Conservation (phyloP, 2,329 filamentous ascomycete genomes). For the Sordariomycetes sp. region DNA sequence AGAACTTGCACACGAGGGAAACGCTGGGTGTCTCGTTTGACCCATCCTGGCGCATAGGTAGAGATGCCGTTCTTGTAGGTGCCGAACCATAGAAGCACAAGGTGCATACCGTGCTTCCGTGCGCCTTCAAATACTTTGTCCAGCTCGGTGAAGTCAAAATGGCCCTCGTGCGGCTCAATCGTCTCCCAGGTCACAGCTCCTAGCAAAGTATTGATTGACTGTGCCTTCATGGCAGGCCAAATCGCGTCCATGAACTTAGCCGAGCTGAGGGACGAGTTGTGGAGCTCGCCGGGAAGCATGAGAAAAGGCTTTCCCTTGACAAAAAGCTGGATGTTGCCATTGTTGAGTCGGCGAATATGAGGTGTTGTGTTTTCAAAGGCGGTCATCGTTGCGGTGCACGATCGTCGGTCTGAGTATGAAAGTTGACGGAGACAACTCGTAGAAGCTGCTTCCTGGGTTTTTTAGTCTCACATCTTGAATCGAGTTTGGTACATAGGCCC, state of each 20-base stretch:
- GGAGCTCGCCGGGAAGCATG: slow-evolving; percentile 22
- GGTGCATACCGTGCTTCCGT: slow-evolving; percentile 18
- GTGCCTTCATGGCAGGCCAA: slow-evolving; percentile 17
- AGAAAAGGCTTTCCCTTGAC: slow-evolving; percentile 27
- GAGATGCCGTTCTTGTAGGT: slow-evolving; percentile 27
- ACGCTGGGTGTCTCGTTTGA: slow-evolving; percentile 22
- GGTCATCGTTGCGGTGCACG: no score
- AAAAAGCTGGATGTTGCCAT: slow-evolving; percentile 19
- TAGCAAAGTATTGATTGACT: slow-evolving; percentile 27
- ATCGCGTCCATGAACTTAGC: slow-evolving; percentile 21
- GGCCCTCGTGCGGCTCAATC: slow-evolving; percentile 23
- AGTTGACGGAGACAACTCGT: no score
- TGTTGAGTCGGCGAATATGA: no score
- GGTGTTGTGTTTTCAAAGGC: no score
- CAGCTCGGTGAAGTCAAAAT: slow-evolving; percentile 23
- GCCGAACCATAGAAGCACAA: slow-evolving; percentile 28
- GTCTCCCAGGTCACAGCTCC: slow-evolving; percentile 26
- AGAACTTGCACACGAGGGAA: slow-evolving; percentile 20
- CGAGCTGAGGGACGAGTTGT: slow-evolving; percentile 24
- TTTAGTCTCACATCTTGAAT: no score
- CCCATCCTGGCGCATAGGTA: slow-evolving; percentile 23
- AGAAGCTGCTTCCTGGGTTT: no score
- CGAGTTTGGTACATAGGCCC: no score
- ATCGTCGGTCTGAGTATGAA: no score
- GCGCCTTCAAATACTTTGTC: slow-evolving; percentile 21